A percentile compares a stretch with the other conserved stretches of the same genome.
Conservation (phyloP, 192 early-diverging fungal genomes). For the Coemansia sp. region DNA sequence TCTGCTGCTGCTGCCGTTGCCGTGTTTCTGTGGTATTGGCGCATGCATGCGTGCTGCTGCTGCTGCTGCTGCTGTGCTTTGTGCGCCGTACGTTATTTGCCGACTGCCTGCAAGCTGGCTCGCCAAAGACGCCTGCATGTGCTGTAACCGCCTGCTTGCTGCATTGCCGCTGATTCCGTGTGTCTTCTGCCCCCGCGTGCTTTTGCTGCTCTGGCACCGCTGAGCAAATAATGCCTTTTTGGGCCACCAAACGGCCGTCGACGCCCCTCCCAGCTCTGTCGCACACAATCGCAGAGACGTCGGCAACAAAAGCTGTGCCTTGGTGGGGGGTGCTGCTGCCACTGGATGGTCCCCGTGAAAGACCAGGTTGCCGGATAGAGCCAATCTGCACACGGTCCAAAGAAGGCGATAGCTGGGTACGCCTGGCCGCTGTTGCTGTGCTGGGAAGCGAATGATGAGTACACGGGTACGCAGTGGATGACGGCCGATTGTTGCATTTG, state of each 20-base stretch:
- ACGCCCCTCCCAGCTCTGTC: not conserved
- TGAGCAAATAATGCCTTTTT: conserved; percentile 4
- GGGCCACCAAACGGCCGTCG: not conserved
- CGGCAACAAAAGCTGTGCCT: too few species aligned
- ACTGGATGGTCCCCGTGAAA: too few species aligned
- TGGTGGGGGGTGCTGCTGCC: too few species aligned
- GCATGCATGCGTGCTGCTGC: not conserved
- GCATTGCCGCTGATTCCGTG: not conserved
- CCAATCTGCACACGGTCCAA: conserved; percentile 3
- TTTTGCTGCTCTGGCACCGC: not conserved
- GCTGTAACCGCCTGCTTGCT: conserved; percentile 1
- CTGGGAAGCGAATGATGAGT: conserved; percentile 5
- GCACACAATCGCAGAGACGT: too few species aligned
- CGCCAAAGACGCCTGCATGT: not conserved
- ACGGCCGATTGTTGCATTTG: not conserved
- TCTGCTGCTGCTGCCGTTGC: conserved; percentile 1
- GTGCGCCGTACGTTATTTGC: conserved; percentile 8
- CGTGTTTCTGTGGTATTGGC: not conserved
- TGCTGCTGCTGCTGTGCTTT: not conserved
- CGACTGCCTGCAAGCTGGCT: not conserved
- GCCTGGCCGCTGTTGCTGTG: not conserved
- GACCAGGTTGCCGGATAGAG: not conserved
- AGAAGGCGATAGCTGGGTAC: conserved; percentile 1
- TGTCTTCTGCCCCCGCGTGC: not conserved
- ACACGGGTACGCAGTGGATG: not conserved